Percentiles rank a stretch among this genome's conserved stretches.
phyloP scores from a whole-genome alignment of 345 rosid genomes.

The Eutrema heterophyllum region DNA sequence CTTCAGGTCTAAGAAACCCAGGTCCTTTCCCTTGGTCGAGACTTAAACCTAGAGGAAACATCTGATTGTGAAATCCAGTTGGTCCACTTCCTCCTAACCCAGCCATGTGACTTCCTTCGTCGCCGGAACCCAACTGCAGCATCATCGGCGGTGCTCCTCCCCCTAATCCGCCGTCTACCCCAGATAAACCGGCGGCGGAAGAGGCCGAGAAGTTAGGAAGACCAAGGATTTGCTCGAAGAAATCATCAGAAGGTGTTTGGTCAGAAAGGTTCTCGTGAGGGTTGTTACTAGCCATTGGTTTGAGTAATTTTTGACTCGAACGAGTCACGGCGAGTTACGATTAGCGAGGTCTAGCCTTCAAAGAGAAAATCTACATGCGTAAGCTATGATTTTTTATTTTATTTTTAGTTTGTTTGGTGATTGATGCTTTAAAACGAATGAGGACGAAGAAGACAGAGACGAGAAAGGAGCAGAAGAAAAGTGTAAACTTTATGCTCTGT shows the following conservation, averaged over 20 bases:
- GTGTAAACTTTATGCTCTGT: slow-evolving; percentile 33
- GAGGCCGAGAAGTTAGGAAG: slow-evolving; percentile 58
- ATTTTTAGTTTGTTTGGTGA: neutral
- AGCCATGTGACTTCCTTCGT: slow-evolving; percentile 48
- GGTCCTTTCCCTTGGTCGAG: slow-evolving; percentile 82
- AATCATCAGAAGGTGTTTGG: slow-evolving; percentile 66
- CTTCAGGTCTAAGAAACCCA: slow-evolving; percentile 72
- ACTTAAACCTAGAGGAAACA: slow-evolving; percentile 83
- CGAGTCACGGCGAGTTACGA: slow-evolving; percentile 30
- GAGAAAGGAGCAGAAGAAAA: slow-evolving; percentile 28
- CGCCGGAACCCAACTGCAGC: slow-evolving; percentile 83
- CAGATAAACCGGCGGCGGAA: slow-evolving; percentile 50
- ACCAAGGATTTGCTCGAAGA: slow-evolving; percentile 87
- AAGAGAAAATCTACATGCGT: slow-evolving; percentile 42
- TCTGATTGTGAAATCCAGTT: slow-evolving; percentile 58
- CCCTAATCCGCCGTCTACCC: slow-evolving; percentile 42
- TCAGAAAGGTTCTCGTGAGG: slow-evolving; percentile 41
- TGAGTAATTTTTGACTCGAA: slow-evolving; percentile 6
- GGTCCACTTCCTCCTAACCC: slow-evolving; percentile 47
- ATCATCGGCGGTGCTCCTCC: slow-evolving; percentile 63
- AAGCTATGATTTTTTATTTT: neutral
- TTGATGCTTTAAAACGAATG: slow-evolving; percentile 29
- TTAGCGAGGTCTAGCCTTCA: slow-evolving; percentile 12
- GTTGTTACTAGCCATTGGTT: slow-evolving; percentile 69
- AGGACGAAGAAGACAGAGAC: slow-evolving; percentile 31